These are phyloP conservation scores for Echinosophora koreensis DNA, from an alignment of 306 rosid genomes.

Conservation along the genomic window DNA sequence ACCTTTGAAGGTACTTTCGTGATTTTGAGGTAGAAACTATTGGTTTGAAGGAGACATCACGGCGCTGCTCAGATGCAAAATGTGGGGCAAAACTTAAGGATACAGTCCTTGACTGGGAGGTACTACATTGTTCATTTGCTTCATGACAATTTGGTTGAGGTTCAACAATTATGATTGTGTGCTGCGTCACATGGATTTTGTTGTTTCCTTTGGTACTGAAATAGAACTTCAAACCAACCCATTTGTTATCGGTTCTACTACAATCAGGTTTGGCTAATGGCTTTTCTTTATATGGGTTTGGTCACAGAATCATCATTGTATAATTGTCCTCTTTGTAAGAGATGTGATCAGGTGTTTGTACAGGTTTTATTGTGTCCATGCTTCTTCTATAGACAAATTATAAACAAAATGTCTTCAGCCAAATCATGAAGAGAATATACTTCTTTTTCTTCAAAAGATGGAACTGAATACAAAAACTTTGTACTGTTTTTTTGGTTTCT, in stretches of 20 bases:
- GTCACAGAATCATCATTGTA: background rate
- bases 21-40: conserved; percentile 97
- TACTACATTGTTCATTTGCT: conserved; percentile 48
- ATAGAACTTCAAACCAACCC: conserved; percentile 23
- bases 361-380: conserved; percentile 20
- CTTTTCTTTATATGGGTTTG: conserved; percentile 19
- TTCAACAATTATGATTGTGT: conserved; percentile 24
- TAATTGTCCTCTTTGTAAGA: background rate
- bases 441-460: conserved; percentile 14
- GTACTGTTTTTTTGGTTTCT: conserved; percentile 11
- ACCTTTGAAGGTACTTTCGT: conserved; percentile 76
- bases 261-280: conserved; percentile 7
- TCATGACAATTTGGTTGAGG: conserved; percentile 31
- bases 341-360: background rate
- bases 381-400: conserved; percentile 9
- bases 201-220: conserved; percentile 37
- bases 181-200: conserved; percentile 23
- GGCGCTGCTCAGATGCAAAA: conserved; percentile 75
- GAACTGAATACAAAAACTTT: conserved; percentile 9
- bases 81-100: conserved; percentile 88
- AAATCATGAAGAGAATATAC: conserved; percentile 15
- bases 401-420: background rate
- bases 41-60: conserved; percentile 91
- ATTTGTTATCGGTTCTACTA: conserved; percentile 11
- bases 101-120: conserved; percentile 99